Evolutionary conservation across 768 basidiomycete genomes (phyloP).

Genomic region (Lepiota venenata): DNA sequence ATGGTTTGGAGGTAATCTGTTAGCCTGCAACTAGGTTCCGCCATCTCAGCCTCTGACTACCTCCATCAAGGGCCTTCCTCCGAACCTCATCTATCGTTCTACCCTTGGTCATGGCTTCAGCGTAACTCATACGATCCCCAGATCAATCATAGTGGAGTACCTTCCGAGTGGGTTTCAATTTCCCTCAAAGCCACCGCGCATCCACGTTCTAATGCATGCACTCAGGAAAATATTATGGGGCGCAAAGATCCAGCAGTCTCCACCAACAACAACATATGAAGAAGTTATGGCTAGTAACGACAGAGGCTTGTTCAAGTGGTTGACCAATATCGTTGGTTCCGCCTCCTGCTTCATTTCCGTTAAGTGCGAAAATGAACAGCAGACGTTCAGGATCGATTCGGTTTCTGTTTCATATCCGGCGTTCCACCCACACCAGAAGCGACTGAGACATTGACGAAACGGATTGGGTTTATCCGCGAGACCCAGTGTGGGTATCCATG

Average conservation of each 20-base stretch:
- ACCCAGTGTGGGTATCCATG: constrained; percentile 47
- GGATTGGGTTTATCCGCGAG: constrained; percentile 87
- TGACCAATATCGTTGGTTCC: constrained; percentile 68
- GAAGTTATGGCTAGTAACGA: constrained; percentile 69
- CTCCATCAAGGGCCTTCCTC: constrained; percentile 47
- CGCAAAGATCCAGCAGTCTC: constrained; percentile 64
- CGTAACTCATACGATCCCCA: constrained; percentile 80
- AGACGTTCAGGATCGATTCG: constrained; percentile 66
- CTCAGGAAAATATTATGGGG: constrained; percentile 78
- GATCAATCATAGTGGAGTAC: constrained; percentile 23
- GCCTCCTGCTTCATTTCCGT: background rate
- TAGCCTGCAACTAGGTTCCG: constrained; percentile 22
- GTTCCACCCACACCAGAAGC: constrained; percentile 80
- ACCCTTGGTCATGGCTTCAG: constrained; percentile 85
- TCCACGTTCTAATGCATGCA: background rate
- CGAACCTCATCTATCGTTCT: constrained; percentile 71
- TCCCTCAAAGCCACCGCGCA: background rate
- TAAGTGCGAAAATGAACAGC: background rate
- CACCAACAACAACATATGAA: constrained; percentile 70
- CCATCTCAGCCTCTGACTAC: background rate
- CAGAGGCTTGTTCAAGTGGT: constrained; percentile 73
- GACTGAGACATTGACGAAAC: constrained; percentile 72
- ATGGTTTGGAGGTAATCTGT: constrained; percentile 80
- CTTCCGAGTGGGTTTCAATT: constrained; percentile 43
- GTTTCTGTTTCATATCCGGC: constrained; percentile 83